Percentiles rank a stretch among this genome's conserved stretches.
phyloP scores from a whole-genome alignment of 768 basidiomycete genomes.

The Russula lepida region DNA sequence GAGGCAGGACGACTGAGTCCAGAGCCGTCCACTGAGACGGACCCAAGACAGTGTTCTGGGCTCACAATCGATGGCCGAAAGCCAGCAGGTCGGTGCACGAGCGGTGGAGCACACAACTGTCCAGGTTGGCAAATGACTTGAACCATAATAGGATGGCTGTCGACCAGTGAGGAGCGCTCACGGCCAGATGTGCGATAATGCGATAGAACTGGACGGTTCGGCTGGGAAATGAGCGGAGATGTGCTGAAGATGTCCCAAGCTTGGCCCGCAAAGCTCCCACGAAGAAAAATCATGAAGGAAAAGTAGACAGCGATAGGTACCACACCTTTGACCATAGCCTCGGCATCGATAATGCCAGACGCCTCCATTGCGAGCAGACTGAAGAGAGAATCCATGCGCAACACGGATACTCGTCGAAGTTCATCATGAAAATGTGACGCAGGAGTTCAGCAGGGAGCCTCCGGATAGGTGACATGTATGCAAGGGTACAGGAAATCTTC shows the following conservation, averaged over 20 bases:
- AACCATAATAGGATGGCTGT: not conserved
- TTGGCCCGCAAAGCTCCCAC: conserved; percentile 10
- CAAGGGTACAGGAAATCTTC: conserved; percentile 41
- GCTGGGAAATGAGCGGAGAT: conserved; percentile 14
- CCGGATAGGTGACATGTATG: conserved; percentile 66
- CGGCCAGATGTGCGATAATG: conserved; percentile 11
- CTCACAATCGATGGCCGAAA: conserved; percentile 4
- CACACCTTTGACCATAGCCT: conserved; percentile 68
- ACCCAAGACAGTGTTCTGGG: conserved; percentile 4
- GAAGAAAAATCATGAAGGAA: conserved; percentile 4
- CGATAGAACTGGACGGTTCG: conserved; percentile 5
- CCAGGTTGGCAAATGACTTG: not conserved
- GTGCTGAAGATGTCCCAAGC: conserved; percentile 6
- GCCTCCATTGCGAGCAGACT: conserved; percentile 60
- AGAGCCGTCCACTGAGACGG: not conserved
- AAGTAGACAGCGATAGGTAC: conserved; percentile 24
- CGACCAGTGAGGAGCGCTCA: not conserved
- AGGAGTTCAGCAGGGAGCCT: conserved; percentile 67
- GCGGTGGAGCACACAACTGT: conserved; percentile 4
- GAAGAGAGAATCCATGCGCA: conserved; percentile 69
- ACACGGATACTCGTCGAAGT: conserved; percentile 63
- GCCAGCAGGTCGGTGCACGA: conserved; percentile 13
- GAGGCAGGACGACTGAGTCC: conserved; percentile 1
- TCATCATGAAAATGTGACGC: conserved; percentile 59
- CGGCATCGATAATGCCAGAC: conserved; percentile 56